Evolutionary conservation across 129 eudicot genomes (phyloP).

Genomic region (Arctium minus): DNA sequence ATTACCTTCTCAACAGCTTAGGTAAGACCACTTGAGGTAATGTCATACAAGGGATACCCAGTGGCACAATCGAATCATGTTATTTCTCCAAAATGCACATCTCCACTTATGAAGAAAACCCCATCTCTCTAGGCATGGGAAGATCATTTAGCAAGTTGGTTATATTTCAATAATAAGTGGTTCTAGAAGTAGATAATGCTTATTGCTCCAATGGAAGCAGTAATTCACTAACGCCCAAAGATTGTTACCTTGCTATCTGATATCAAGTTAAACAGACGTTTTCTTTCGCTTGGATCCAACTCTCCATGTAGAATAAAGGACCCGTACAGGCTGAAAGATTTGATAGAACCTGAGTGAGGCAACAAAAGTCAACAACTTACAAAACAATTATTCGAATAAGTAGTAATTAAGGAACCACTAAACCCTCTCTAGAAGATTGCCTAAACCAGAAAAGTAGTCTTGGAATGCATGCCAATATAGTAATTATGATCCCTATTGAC

Average conservation of each 20-base stretch:
- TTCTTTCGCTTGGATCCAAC: slow-evolving; percentile 71
- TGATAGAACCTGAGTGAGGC: slow-evolving; percentile 51
- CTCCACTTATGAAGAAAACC: slow-evolving; percentile 70
- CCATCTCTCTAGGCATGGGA: slow-evolving; percentile 51
- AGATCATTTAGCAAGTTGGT: neutral
- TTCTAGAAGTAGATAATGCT: neutral
- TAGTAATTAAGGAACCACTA: neutral
- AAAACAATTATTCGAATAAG: neutral
- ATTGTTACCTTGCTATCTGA: slow-evolving; percentile 57
- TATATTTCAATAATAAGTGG: neutral
- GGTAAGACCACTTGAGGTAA: slow-evolving; percentile 73
- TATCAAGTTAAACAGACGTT: slow-evolving; percentile 50
- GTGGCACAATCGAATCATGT: slow-evolving; percentile 55
- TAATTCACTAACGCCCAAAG: neutral
- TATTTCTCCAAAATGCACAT: slow-evolving; percentile 76
- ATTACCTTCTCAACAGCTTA: slow-evolving; percentile 60
- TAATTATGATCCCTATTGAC: neutral
- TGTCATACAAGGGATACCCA: slow-evolving; percentile 64
- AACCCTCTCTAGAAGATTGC: neutral
- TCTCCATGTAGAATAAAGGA: slow-evolving; percentile 53
- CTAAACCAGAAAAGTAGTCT: neutral
- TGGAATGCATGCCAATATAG: neutral
- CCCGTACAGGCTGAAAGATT: slow-evolving; percentile 63
- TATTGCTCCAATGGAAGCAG: neutral
- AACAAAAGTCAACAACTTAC: neutral